Evolutionary conservation across 345 rosid species (phyloP).

Genomic region (Pseudoturritis turrita): DNA sequence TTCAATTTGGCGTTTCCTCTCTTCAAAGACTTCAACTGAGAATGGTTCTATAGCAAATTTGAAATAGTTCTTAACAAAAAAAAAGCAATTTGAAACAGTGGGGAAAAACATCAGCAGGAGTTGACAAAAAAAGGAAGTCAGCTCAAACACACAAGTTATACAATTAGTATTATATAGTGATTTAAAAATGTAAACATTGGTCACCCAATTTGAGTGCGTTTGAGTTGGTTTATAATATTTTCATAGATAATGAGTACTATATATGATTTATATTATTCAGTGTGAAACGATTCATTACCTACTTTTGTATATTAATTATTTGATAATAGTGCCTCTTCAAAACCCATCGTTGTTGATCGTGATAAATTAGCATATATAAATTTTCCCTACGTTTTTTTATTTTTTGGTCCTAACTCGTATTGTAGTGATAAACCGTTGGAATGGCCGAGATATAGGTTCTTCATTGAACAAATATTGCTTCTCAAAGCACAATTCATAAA

Average conservation of each 20-base stretch:
- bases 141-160: background rate
- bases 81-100: too few relatives aligned
- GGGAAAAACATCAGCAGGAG: background rate
- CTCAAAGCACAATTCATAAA: too few relatives aligned
- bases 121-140: background rate
- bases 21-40: background rate
- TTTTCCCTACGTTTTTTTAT: too few relatives aligned
- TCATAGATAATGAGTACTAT: background rate
- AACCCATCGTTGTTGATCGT: background rate
- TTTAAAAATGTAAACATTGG: background rate
- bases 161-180: background rate
- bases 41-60: background rate
- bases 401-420: too few relatives aligned
- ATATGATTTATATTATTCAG: background rate
- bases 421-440: too few relatives aligned
- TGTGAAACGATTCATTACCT: constrained; percentile 1
- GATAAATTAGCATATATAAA: background rate
- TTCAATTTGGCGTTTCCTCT: background rate
- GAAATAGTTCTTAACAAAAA: too few relatives aligned
- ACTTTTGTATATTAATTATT: background rate
- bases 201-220: background rate
- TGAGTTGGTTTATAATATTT: background rate
- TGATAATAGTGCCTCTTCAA: background rate
- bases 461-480: too few relatives aligned
- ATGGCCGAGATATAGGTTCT: too few relatives aligned